Evolutionary conservation across 2,329 filamentous ascomycete species (phyloP), one percentile per base, ranked within the genome.

Genomic region (Cordyceps sp.): DNA sequence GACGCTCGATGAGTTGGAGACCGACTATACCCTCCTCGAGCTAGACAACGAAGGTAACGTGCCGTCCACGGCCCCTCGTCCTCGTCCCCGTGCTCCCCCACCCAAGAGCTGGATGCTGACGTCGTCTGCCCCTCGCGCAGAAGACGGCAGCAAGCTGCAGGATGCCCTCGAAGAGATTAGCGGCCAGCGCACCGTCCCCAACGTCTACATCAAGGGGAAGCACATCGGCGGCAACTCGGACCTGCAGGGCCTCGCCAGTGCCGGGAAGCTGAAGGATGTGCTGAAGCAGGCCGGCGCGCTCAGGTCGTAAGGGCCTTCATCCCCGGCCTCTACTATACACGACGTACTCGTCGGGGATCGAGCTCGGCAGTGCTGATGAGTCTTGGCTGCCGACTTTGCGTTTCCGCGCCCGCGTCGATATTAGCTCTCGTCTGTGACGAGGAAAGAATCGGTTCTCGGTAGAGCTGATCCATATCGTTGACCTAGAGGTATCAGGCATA

Each of bases 161-260:
- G 65, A 73, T 42, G 84, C 85, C 18, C 80, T 98, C 38, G 57
- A 71, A 44, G 69, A 88, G 41, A 71, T 96, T 47, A 83, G 75
- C 35, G 66, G 70, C 54, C 90, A 98, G 68, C 68, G 75, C 48
- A 88, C 82, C 47, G 90, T 98, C 6, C 90, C 90, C 47, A 96
- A 96, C 65, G 80, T 93, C 62, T 96, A 81, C 66, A 96, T 98
- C 59, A 62, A 62, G 45, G 62, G 85, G 62, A 64, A 92, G 64
- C 88, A 94, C 61, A 92, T 98, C 54, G 90, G 90, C 40, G 90
- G 90, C 44, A 96, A 96, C 72, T 93, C 84, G 17, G 88, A 92
- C 42, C 59, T 96, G 33, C 68, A 73, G 43, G 47, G 48, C 21
- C 55, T 90, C 44, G 59, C 82, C 34, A 48, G 42, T 24, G 38